Percentiles rank a stretch among this genome's conserved stretches.
These are phyloP conservation scores for Onygenales sp. DNA, from an alignment of 2,329 filamentous ascomycete species.

Conservation along the genomic window DNA sequence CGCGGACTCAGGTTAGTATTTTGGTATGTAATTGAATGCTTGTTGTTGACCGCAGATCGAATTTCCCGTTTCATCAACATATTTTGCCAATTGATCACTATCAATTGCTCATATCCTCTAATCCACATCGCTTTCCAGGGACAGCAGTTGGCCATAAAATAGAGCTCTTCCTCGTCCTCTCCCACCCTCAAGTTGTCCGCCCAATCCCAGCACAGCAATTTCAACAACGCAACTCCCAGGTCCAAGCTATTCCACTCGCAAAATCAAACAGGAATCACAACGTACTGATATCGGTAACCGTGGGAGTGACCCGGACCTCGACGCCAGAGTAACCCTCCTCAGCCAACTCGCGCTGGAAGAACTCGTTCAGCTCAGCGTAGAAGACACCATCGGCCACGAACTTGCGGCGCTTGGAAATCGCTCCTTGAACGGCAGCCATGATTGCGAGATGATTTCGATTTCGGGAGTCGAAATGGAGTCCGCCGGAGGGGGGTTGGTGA, in stretches of 20 bases:
- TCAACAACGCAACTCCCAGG: conserved; percentile 6
- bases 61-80: no score
- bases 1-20: background rate
- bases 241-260: conserved; percentile 3
- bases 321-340: conserved; percentile 99
- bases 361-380: conserved; percentile 99
- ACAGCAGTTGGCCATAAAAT: no score
- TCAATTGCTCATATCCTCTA: no score
- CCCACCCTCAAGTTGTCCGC: background rate
- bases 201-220: background rate
- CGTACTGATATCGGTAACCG: conserved; percentile 95
- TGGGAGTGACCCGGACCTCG: conserved; percentile 98
- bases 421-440: conserved; percentile 43
- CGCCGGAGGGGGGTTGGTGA: conserved; percentile 3
- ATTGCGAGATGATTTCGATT: conserved; percentile 27
- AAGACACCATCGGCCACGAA: conserved; percentile 98
- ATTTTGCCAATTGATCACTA: no score
- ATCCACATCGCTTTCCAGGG: no score
- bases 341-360: conserved; percentile 99
- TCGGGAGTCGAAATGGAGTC: conserved; percentile 19
- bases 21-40: no score
- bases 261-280: conserved; percentile 15
- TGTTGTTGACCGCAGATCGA: no score
- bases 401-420: conserved; percentile 50
- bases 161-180: no score